Conservation (phyloP, 768 basidiomycete species). For the Calocera cornea region DNA sequence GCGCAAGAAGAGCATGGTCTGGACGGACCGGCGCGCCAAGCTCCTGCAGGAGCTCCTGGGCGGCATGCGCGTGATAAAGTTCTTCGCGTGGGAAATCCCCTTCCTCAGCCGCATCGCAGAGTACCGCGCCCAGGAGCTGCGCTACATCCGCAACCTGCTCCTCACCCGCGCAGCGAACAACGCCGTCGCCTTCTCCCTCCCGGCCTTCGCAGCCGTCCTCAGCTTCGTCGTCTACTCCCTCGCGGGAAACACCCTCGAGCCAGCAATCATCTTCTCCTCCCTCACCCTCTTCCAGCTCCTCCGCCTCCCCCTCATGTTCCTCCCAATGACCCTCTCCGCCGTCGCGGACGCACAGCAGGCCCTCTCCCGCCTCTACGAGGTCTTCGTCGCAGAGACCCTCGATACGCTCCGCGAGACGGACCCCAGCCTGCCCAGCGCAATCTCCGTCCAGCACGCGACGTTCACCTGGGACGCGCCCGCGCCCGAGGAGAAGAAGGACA, state of each 20-base stretch:
- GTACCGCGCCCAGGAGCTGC: conserved; percentile 62
- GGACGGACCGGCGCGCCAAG: conserved; percentile 82
- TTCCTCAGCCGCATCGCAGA: conserved; percentile 60
- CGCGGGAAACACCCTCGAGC: conserved; percentile 50
- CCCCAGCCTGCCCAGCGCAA: conserved; percentile 41
- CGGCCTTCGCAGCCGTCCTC: conserved; percentile 61
- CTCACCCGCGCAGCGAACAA: conserved; percentile 52
- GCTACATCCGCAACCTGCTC: conserved; percentile 53
- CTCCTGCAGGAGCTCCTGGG: conserved; percentile 78
- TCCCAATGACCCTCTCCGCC: conserved; percentile 42
- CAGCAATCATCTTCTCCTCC: conserved; percentile 70
- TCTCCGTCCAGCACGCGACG: conserved; percentile 51
- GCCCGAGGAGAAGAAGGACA: conserved; percentile 19
- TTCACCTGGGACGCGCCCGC: conserved; percentile 83
- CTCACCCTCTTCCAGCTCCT: conserved; percentile 75
- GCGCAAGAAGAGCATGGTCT: conserved; percentile 63
- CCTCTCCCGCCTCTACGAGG: conserved; percentile 54
- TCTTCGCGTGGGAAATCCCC: conserved; percentile 70
- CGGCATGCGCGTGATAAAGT: conserved; percentile 86
- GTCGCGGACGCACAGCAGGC: conserved; percentile 79
- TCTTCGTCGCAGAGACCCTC: conserved; percentile 73
- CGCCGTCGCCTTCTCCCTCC: conserved; percentile 57
- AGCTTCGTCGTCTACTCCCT: conserved; percentile 57
- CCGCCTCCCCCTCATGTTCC: conserved; percentile 66
- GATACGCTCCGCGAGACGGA: conserved; percentile 46